Conservation (phyloP, 805 yeast species). For the Candida boleticola region DNA sequence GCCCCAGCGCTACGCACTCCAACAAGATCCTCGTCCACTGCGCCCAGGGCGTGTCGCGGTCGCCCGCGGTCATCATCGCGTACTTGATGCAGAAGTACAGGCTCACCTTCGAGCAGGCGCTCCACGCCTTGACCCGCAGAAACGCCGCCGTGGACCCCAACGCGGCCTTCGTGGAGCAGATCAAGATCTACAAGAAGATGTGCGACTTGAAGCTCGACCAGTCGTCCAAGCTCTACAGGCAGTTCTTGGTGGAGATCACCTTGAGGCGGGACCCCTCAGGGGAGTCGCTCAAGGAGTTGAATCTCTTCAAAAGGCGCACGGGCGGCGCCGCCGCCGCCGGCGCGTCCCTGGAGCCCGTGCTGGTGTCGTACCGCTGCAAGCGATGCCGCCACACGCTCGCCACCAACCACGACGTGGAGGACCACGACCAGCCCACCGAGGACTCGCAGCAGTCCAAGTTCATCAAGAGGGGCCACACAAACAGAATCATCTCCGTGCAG, state of each 20-base stretch:
- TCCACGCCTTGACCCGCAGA: slow-evolving; percentile 72
- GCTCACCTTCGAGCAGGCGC: slow-evolving; percentile 56
- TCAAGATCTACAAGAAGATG: slow-evolving; percentile 54
- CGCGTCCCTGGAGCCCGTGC: slow-evolving; percentile 6
- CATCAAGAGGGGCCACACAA: slow-evolving; percentile 59
- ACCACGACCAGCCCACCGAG: slow-evolving; percentile 65
- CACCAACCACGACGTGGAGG: slow-evolving; percentile 54
- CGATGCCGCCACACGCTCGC: slow-evolving; percentile 77
- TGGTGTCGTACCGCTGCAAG: slow-evolving; percentile 53
- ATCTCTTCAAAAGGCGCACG: slow-evolving; percentile 5
- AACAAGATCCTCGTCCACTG: slow-evolving; percentile 45
- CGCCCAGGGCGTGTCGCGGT: slow-evolving; percentile 51
- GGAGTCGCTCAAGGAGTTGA: slow-evolving; percentile 24
- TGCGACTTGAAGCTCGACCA: slow-evolving; percentile 21
- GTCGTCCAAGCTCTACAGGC: slow-evolving; percentile 21
- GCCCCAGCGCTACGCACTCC: slow-evolving; percentile 1
- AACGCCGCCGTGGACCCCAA: slow-evolving; percentile 67
- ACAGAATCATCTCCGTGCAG: slow-evolving; percentile 56
- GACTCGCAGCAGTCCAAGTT: slow-evolving; percentile 66
- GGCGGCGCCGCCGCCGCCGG: neutral
- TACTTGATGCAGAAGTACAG: slow-evolving; percentile 54
- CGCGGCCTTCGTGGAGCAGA: slow-evolving; percentile 69
- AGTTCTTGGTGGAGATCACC: slow-evolving; percentile 23
- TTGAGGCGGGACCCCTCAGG: slow-evolving; percentile 42
- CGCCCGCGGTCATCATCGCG: slow-evolving; percentile 45